phyloP scores from a whole-genome alignment of 352 stramenopile species.

The Thalassiosira hispida region DNA sequence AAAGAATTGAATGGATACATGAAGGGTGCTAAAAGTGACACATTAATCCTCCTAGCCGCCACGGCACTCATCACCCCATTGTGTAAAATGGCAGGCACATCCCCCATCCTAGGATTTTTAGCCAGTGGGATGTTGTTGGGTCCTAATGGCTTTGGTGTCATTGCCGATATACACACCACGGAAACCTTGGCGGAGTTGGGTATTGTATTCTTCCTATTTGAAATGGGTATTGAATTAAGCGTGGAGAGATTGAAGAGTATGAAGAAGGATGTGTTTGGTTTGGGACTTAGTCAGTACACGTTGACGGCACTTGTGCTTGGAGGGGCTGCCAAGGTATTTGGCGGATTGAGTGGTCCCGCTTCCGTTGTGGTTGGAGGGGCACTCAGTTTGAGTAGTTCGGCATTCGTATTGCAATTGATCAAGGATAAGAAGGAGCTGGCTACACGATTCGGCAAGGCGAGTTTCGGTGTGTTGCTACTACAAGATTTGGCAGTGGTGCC shows the following conservation, averaged over 20 bases:
- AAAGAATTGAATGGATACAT: constrained; percentile 77
- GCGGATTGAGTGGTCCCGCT: constrained; percentile 65
- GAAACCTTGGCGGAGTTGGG: constrained; percentile 86
- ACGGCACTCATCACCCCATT: constrained; percentile 87
- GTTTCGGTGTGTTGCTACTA: constrained; percentile 88
- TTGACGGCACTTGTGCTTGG: constrained; percentile 64
- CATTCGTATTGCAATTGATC: constrained; percentile 88
- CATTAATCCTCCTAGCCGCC: constrained; percentile 84
- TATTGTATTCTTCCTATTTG: constrained; percentile 91
- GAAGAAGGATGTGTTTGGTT: constrained; percentile 88
- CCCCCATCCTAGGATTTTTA: constrained; percentile 88
- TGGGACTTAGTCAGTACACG: constrained; percentile 85
- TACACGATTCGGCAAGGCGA: constrained; percentile 85
- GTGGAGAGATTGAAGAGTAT: constrained; percentile 86
- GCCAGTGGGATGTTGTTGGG: constrained; percentile 86
- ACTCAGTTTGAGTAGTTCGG: constrained; percentile 85
- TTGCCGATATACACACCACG: constrained; percentile 80
- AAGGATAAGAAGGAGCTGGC: constrained; percentile 87
- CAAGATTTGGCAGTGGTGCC: constrained; percentile 90
- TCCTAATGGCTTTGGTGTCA: constrained; percentile 86
- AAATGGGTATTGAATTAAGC: constrained; percentile 90
- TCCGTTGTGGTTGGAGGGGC: constrained; percentile 86
- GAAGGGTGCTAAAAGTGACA: constrained; percentile 82
- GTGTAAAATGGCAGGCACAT: constrained; percentile 83
- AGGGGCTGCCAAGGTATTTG: constrained; percentile 63